Conservation (phyloP, 2,329 filamentous ascomycete species). For the Ophiognomonia clavigignenti-juglandacearum region DNA sequence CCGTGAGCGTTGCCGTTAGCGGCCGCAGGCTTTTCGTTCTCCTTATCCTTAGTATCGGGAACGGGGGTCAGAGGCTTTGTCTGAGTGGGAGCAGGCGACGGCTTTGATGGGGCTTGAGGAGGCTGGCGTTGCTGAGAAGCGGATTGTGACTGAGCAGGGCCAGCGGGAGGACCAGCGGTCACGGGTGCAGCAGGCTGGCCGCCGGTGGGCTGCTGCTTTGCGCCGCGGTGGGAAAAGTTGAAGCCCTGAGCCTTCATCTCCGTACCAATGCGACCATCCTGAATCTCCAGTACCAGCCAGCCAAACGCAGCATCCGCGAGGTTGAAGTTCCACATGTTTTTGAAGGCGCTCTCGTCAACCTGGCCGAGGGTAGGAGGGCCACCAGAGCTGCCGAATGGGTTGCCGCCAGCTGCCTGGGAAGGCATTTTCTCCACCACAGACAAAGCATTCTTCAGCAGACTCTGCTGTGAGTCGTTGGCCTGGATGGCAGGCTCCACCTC, state of each 20-base stretch:
- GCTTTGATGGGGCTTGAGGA: conserved; percentile 37
- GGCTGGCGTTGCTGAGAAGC: conserved; percentile 30
- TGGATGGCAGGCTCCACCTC: conserved; percentile 94
- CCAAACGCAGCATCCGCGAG: conserved; percentile 95
- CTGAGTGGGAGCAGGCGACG: conserved; percentile 29
- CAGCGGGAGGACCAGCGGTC: conserved; percentile 30
- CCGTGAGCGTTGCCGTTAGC: conserved; percentile 51
- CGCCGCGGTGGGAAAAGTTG: conserved; percentile 94
- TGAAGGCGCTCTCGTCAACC: conserved; percentile 97
- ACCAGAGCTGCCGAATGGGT: conserved; percentile 87
- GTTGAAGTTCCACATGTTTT: conserved; percentile 99
- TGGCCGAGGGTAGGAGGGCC: conserved; percentile 72
- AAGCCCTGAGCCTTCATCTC: conserved; percentile 99
- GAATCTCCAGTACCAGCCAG: conserved; percentile 90
- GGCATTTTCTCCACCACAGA: conserved; percentile 99
- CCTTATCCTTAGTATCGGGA: conserved; percentile 48
- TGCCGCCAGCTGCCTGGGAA: conserved; percentile 86
- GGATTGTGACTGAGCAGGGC: conserved; percentile 25
- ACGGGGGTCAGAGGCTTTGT: conserved; percentile 43
- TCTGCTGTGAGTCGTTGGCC: conserved; percentile 91
- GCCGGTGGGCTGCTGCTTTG: conserved; percentile 61
- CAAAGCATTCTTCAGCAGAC: conserved; percentile 82
- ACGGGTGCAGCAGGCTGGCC: conserved; percentile 27
- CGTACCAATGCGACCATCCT: conserved; percentile 91
- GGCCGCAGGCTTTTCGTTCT: conserved; percentile 49